Evolutionary conservation across 179 eudicot species (phyloP), one percentile per base, ranked within the genome.

Genomic region (Spergularia azorica): DNA sequence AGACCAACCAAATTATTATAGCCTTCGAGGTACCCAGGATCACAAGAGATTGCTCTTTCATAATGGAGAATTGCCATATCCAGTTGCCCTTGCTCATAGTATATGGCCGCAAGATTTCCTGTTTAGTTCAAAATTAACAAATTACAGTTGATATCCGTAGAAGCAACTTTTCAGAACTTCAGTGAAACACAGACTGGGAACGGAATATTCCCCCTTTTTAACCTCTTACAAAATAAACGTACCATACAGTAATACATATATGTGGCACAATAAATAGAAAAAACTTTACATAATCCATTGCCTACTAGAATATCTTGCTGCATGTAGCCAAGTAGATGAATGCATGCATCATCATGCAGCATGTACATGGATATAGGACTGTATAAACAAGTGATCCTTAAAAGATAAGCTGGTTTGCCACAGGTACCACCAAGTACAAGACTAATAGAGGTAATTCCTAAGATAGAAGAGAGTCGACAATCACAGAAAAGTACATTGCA

Each of bases 11-110:
- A 79, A 82, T 92, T 94, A 82, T 92, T 96, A 80, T 94, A 96
- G 61, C 98, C 99, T 83, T 96, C 99, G 87, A 96, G 76, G 81
- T 87, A 96, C 73, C 89, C 91, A 81, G 91, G 76, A 86, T 96
- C 99, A 83, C 83, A 86, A 76, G 93, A 69, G 74, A 96, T 90
- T 48, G 99, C 98, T 84, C 89, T 86, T 82, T 89, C 93, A 74
- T 94, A 96, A 75, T 96, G 86, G 63, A 81, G 79, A 73, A 96
- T 89, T 64, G 98, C 97, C 89, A 94, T 75, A 78, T 96, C 98
- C 85, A 92, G 78, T 73, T 92, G 92, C 41, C 97, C 92, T 87
- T 96, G 98, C 86, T 96, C 99, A 78, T 87, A 89, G 71, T 89
- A 96, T 32, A 94, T 77, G 80, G 88, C 89, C 64, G 89, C 99